Evolutionary conservation across 169 alveolate species (phyloP).

Genomic region (Plasmodium malariae): DNA sequence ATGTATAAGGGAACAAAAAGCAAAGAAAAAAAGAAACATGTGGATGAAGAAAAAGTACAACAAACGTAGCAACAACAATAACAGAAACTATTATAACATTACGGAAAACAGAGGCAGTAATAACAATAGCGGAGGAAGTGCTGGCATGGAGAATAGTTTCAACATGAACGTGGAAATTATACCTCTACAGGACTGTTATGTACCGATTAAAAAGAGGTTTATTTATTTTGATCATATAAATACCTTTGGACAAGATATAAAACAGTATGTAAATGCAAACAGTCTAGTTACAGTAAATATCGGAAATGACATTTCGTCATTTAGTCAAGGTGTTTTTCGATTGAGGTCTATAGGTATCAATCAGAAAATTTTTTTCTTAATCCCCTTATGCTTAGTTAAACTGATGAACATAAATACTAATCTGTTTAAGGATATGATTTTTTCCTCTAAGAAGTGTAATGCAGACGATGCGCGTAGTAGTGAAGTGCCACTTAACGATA

Average conservation of each 20-base stretch:
- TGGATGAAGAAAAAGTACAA: background rate
- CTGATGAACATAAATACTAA: conserved; percentile 80
- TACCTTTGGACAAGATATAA: conserved; percentile 94
- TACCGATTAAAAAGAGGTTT: conserved; percentile 90
- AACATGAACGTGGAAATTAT: conserved; percentile 81
- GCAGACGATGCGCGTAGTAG: background rate
- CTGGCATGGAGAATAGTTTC: conserved; percentile 80
- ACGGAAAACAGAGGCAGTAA: too few species aligned
- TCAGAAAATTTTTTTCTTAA: conserved; percentile 86
- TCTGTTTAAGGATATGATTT: conserved; percentile 24
- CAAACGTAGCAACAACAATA: background rate
- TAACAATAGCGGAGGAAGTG: conserved; percentile 58
- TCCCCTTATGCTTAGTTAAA: conserved; percentile 87
- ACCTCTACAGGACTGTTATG: conserved; percentile 89
- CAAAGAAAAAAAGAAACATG: background rate
- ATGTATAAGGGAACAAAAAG: background rate
- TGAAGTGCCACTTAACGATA: too few species aligned
- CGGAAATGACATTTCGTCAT: conserved; percentile 92
- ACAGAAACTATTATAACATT: too few species aligned
- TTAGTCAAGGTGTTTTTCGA: conserved; percentile 94
- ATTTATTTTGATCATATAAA: conserved; percentile 94
- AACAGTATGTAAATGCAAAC: conserved; percentile 90
- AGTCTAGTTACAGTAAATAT: conserved; percentile 90
- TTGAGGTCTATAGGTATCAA: conserved; percentile 91
- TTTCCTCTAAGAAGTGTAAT: background rate